These are phyloP conservation scores for Begonia loranthoides DNA, from an alignment of 306 rosid species.

Conservation along the genomic window DNA sequence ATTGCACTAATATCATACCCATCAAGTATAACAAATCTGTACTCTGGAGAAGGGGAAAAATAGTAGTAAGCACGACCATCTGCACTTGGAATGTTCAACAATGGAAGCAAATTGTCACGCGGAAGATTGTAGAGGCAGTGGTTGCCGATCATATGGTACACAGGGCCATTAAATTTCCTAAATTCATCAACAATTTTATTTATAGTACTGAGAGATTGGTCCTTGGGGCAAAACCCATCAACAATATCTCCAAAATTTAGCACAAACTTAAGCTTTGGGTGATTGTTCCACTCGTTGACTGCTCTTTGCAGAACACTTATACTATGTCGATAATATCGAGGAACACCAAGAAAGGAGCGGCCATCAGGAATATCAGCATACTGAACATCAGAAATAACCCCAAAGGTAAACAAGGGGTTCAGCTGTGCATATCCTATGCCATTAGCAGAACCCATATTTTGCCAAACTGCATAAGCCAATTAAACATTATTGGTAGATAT, in stretches of 20 bases:
- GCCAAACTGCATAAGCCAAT: slow-evolving; percentile 28
- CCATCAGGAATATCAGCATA: slow-evolving; percentile 87
- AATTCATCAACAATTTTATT: slow-evolving; percentile 46
- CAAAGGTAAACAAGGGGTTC: slow-evolving; percentile 65
- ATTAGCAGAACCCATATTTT: slow-evolving; percentile 39
- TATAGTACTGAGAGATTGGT: slow-evolving; percentile 48
- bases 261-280: slow-evolving; percentile 43
- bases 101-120: slow-evolving; percentile 52
- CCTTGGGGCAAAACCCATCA: slow-evolving; percentile 80
- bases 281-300: slow-evolving; percentile 55
- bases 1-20: slow-evolving; percentile 82
- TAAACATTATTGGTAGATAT: too few species aligned
- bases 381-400: slow-evolving; percentile 84
- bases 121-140: slow-evolving; percentile 98
- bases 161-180: slow-evolving; percentile 44
- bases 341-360: slow-evolving; percentile 68
- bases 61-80: slow-evolving; percentile 60
- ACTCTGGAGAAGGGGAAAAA: slow-evolving; percentile 57
- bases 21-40: slow-evolving; percentile 69
- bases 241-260: slow-evolving; percentile 85
- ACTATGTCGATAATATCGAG: slow-evolving; percentile 82
- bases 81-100: slow-evolving; percentile 37
- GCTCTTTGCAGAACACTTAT: slow-evolving; percentile 62
- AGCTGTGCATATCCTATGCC: slow-evolving; percentile 20
- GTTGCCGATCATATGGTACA: slow-evolving; percentile 81